Conservation (phyloP, 2,329 filamentous ascomycete species). For the Cladosporium halotolerans region DNA sequence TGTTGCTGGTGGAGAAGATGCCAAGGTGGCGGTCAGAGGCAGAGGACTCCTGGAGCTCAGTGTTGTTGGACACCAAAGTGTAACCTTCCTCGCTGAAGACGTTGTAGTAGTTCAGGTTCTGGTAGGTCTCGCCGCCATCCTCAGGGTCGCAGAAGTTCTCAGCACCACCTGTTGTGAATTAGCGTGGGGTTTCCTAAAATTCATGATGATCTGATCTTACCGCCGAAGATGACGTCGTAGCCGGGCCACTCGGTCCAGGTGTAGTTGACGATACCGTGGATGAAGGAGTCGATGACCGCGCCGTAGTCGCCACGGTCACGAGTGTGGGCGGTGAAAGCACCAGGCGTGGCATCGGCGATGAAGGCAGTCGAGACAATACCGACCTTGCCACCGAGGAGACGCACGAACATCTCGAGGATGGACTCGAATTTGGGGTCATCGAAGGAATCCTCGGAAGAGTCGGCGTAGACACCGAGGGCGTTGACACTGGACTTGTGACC, state of each 20-base stretch:
- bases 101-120: slow-evolving; percentile 65
- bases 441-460: slow-evolving; percentile 65
- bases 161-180: slow-evolving; percentile 50
- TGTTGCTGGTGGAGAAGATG: slow-evolving; percentile 67
- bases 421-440: slow-evolving; percentile 85
- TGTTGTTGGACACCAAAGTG: slow-evolving; percentile 67
- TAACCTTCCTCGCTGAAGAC: slow-evolving; percentile 69
- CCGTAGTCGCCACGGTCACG: slow-evolving; percentile 63
- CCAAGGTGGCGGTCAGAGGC: slow-evolving; percentile 62
- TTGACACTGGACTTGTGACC: slow-evolving; percentile 83
- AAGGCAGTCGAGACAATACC: slow-evolving; percentile 71
- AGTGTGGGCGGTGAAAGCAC: slow-evolving; percentile 67
- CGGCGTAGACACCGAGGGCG: slow-evolving; percentile 72
- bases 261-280: slow-evolving; percentile 72
- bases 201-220: not conserved
- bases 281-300: slow-evolving; percentile 66
- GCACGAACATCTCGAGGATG: slow-evolving; percentile 69
- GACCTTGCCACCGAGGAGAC: slow-evolving; percentile 56
- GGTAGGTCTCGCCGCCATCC: slow-evolving; percentile 56
- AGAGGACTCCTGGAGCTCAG: slow-evolving; percentile 54
- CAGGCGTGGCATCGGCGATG: slow-evolving; percentile 76
- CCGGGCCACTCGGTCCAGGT: slow-evolving; percentile 70
- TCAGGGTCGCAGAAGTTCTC: slow-evolving; percentile 62
- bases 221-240: slow-evolving; percentile 73
- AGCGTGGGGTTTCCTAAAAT: not conserved